These are phyloP conservation scores for Yamadazyma olivae DNA, from an alignment of 805 yeast genomes.

Conservation along the genomic window DNA sequence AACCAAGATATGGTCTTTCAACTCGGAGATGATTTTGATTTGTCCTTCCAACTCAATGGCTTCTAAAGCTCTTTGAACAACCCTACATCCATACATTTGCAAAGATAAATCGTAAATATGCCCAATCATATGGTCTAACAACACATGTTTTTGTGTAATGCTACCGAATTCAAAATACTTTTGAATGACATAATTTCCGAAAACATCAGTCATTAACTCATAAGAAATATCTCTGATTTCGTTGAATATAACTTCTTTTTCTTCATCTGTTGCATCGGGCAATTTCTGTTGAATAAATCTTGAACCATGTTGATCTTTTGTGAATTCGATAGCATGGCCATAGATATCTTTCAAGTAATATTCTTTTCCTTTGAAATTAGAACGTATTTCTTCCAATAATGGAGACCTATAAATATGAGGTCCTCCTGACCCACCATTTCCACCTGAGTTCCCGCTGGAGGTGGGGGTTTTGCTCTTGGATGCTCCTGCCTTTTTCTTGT, in stretches of 20 bases:
- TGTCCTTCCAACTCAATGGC: slow-evolving; percentile 63
- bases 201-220: slow-evolving; percentile 91
- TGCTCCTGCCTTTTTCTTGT: background rate
- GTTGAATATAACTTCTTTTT: slow-evolving; percentile 74
- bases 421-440: slow-evolving; percentile 13
- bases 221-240: slow-evolving; percentile 75
- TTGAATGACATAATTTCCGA: slow-evolving; percentile 96
- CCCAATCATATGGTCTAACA: slow-evolving; percentile 71
- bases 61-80: slow-evolving; percentile 90
- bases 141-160: slow-evolving; percentile 60
- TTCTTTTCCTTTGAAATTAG: slow-evolving; percentile 54
- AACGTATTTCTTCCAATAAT: slow-evolving; percentile 78
- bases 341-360: slow-evolving; percentile 69
- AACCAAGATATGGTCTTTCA: slow-evolving; percentile 59
- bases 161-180: slow-evolving; percentile 86
- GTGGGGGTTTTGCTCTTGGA: slow-evolving; percentile 1
- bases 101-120: slow-evolving; percentile 72
- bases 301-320: slow-evolving; percentile 96
- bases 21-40: slow-evolving; percentile 64
- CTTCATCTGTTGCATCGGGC: slow-evolving; percentile 61
- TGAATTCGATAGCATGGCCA: slow-evolving; percentile 87
- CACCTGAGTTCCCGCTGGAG: slow-evolving; percentile 2
- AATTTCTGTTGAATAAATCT: slow-evolving; percentile 91
- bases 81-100: slow-evolving; percentile 98
- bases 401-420: slow-evolving; percentile 70